A percentile compares a stretch with the other conserved stretches of the same genome.
phyloP scores from a whole-genome alignment of 2,329 filamentous ascomycete genomes.

The Passalora sequoiae region DNA sequence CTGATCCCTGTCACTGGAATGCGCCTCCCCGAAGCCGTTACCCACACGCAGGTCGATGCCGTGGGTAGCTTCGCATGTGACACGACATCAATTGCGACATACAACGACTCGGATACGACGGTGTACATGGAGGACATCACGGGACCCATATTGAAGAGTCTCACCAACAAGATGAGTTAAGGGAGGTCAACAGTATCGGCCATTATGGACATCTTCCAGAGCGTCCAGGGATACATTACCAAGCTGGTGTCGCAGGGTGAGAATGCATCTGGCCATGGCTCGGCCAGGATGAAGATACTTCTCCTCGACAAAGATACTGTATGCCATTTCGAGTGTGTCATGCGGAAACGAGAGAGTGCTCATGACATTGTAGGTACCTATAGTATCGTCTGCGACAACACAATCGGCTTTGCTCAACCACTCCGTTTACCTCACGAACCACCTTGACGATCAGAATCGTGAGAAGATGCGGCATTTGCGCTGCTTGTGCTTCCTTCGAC shows the following conservation, averaged over 20 bases:
- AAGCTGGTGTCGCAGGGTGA: constrained; percentile 91
- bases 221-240: constrained; percentile 88
- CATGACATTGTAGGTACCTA: constrained; percentile 57
- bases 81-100: too few species aligned
- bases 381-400: constrained; percentile 90
- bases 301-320: constrained; percentile 88
- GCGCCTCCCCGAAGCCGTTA: too few species aligned
- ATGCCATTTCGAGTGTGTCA: constrained; percentile 33
- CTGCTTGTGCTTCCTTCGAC: constrained; percentile 87
- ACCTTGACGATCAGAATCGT: constrained; percentile 78
- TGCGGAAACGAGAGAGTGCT: neutral
- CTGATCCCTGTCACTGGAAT: too few species aligned
- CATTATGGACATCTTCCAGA: constrained; percentile 86
- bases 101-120: too few species aligned
- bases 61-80: too few species aligned
- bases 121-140: too few species aligned
- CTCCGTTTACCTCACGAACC: constrained; percentile 96
- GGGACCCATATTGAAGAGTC: too few species aligned
- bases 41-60: too few species aligned
- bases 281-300: constrained; percentile 97
- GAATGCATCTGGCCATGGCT: constrained; percentile 45
- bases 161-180: neutral
- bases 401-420: constrained; percentile 92
- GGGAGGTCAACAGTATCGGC: neutral
- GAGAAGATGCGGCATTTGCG: constrained; percentile 98